Percentiles rank a stretch among this genome's conserved stretches.
These are phyloP conservation scores for Podaxis rugospora DNA, from an alignment of 768 basidiomycete species.

Conservation along the genomic window DNA sequence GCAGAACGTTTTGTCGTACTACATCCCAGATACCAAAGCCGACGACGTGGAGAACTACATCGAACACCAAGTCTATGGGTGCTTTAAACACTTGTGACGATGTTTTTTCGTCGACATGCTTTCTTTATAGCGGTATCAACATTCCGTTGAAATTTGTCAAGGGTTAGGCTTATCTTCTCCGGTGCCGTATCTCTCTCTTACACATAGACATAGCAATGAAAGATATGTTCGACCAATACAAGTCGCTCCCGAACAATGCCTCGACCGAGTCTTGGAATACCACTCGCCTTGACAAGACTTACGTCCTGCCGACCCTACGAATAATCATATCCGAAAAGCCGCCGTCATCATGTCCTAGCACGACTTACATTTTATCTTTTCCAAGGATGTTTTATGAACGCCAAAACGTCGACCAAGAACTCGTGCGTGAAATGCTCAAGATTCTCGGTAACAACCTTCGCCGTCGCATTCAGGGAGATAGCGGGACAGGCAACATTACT, in stretches of 20 bases:
- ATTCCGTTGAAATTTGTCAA: not conserved
- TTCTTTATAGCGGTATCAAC: not conserved
- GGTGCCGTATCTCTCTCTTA: not conserved
- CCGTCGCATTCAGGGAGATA: not conserved
- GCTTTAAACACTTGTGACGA: too few species aligned
- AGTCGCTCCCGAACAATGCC: not conserved
- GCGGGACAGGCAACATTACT: not conserved
- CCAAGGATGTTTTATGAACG: not conserved
- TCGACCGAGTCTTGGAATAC: not conserved
- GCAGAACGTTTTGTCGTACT: not conserved
- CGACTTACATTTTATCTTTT: not conserved
- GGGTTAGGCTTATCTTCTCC: not conserved
- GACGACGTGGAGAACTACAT: not conserved
- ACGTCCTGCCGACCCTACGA: not conserved
- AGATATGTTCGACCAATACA: not conserved
- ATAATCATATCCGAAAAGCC: not conserved
- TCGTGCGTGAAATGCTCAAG: not conserved
- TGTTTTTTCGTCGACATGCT: too few species aligned
- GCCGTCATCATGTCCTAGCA: not conserved
- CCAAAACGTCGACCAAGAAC: not conserved
- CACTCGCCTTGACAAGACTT: not conserved
- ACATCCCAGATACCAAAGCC: not conserved
- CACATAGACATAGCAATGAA: not conserved
- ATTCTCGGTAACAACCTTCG: not conserved
- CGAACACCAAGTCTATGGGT: not conserved